phyloP scores from a whole-genome alignment of 306 rosid species.

The Ormosia emarginata region DNA sequence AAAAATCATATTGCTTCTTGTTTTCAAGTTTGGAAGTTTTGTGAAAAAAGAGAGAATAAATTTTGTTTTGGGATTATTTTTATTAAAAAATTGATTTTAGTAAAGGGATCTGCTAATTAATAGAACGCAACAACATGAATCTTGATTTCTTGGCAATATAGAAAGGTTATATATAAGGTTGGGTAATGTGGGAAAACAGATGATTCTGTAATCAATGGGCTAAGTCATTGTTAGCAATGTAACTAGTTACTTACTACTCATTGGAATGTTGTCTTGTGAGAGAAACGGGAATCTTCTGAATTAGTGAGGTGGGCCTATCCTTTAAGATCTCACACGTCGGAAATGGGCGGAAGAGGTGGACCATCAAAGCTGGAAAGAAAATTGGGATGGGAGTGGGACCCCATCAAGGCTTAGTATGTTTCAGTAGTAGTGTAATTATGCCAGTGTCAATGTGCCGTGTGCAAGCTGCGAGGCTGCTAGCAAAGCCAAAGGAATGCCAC shows the following conservation, averaged over 20 bases:
- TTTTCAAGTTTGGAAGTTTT: background rate
- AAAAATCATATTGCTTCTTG: background rate
- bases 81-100: too few species aligned
- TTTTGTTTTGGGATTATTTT: too few species aligned
- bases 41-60: background rate
- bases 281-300: background rate
- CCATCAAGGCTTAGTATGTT: background rate
- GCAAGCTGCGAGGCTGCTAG: background rate
- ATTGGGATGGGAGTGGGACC: background rate
- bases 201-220: background rate
- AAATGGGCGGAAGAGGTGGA: slow-evolving; percentile 12
- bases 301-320: background rate
- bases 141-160: too few species aligned
- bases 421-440: background rate
- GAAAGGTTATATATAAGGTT: too few species aligned
- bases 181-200: background rate
- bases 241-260: background rate
- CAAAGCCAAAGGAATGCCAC: background rate
- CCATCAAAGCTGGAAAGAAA: background rate
- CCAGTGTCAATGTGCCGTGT: background rate
- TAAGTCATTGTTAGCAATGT: too few species aligned
- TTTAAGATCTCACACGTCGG: background rate
- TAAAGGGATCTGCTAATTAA: too few species aligned
- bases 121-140: too few species aligned
- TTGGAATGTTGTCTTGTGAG: background rate